Evolutionary conservation across 371 early-diverging fungal genomes (phyloP), one percentile per base, ranked within the genome.

Genomic region (Syncephalastrum racemosum): DNA sequence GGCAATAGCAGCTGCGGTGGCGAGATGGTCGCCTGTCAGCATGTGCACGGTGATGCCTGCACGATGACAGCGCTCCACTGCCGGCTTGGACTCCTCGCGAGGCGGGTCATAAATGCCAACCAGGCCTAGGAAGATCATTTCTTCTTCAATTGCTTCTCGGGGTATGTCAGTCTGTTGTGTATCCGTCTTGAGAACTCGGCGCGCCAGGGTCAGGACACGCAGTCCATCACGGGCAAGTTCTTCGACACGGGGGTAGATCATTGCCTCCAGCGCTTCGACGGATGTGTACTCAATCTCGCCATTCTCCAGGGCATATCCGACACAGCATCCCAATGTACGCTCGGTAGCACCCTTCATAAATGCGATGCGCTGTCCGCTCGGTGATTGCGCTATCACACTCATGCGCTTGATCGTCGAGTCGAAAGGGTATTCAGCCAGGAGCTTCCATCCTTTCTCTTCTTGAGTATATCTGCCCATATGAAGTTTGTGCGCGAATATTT

Each of bases 61-160:
- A 23, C 72, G 67, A 55, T 93, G 87, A 62, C 96, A 95, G 64
- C 90, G 84, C 67, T 86, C 77, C 20, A 96, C 94, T 45, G 94
- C 92, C 6, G 69, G 77, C 46, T 82, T 70, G 1, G 88, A 86
- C 72, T 90, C 91, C 7, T 77, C 70, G 15, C 91, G 90, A 24
- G 97, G 95, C 20, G 97, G 97, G 66, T 96, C 99, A 63, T 92
- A 91, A 42, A 98, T 85, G 42, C 95, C 96, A 46, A 94, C 92
- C 12, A 97, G 76, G 1, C 97, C 97, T 18, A 97, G 68, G 64
- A 95, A 95, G 3, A 74, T 73, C 71, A 97, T 83, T 25, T 90
- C 75, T 42, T 67, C 63, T 66, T 97, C 98, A 24, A 89, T 63
- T 2, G 63, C 53, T 16, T 86, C 85, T 52, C 87, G 85, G 59